Base-by-base conservation (phyloP, 2,329 filamentous ascomycete species). In the Verticillium albo-atrum region DNA sequence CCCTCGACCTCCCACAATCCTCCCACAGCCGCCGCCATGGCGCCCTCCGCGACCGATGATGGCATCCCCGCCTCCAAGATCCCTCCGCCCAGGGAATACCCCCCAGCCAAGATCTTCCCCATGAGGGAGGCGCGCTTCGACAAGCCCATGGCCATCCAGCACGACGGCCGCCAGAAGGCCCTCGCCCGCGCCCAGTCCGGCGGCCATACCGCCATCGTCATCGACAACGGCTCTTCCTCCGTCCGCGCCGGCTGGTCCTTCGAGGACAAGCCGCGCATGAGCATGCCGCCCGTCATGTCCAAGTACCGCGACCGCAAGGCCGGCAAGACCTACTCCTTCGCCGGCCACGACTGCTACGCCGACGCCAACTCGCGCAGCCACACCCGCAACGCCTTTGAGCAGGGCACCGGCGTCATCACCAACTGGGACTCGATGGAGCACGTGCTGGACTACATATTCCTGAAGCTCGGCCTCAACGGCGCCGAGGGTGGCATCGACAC, bases 361-460 rank as follows among this genome's bases (percentile, higher is more conserved):
- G 95, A 99, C 75, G 95, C 94, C 27, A 97, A 92, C 1, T 92
- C 95, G 25, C 85, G 91, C 59, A 91, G 92, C 12, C 95, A 98
- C 72, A 89, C 96, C 61, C 89, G 94, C 71, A 90, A 91, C 72
- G 89, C 93, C 1, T 98, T 97, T 68, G 95, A 99, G 72, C 85
- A 89, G 2, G 93, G 93, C 26, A 94, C 89, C 52, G 94, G 93
- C 64, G 89, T 99, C 54, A 87, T 98, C 62, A 93, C 91, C 73
- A 98, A 98, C 72, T 99, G 96, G 92, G 95, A 99, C 74, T 93
- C 92, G 34, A 92, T 97, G 86, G 95, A 99, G 74, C 92, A 94
- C 60, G 82, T 97, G 5, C 77, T 99, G 54, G 95, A 99, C 76
- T 97, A 97, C 74, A 84, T 93, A 50, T 99, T 99, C 73, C 82